Conservation (phyloP, 83 land plant species). For the Isoetes engelmannii region DNA sequence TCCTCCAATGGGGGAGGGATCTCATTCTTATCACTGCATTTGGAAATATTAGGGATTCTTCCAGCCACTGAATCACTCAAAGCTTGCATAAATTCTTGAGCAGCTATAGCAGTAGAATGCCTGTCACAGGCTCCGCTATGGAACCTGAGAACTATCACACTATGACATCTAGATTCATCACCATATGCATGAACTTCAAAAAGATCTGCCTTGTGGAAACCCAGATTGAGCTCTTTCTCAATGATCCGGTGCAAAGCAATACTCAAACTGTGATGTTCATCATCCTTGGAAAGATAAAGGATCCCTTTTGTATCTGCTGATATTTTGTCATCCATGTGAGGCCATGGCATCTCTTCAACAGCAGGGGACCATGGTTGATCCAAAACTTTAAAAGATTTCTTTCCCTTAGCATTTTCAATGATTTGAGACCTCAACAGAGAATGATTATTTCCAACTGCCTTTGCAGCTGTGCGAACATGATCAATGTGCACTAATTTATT, state of each 20-base stretch:
- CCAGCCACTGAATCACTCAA: conserved; percentile 11
- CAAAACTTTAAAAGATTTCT: conserved; percentile 13
- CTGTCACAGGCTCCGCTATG: conserved; percentile 16
- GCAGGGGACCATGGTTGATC: not conserved
- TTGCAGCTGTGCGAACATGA: conserved; percentile 1
- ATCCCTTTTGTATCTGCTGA: conserved; percentile 1
- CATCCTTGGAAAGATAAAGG: conserved; percentile 3
- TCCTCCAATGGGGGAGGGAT: conserved; percentile 8
- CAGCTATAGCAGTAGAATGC: not conserved
- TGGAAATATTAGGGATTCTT: conserved; percentile 4
- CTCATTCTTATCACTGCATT: conserved; percentile 5
- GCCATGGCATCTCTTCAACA: too few relatives aligned
- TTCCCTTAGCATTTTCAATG: conserved; percentile 27
- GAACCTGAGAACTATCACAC: not conserved
- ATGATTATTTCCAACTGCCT: conserved; percentile 23
- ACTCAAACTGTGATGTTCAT: conserved; percentile 8
- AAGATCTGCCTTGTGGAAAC: too few relatives aligned
- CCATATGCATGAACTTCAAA: too few relatives aligned
- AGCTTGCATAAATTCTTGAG: not conserved
- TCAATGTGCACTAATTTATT: conserved; percentile 7
- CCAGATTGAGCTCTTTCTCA: too few relatives aligned
- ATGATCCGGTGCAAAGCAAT: not conserved
- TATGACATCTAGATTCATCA: too few relatives aligned
- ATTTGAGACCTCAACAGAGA: conserved; percentile 20
- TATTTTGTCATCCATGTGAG: not conserved